Evolutionary conservation across 164 flowering plant species (phyloP), one percentile per base, ranked within the genome.

Genomic region (Magnolia changhungtana): DNA sequence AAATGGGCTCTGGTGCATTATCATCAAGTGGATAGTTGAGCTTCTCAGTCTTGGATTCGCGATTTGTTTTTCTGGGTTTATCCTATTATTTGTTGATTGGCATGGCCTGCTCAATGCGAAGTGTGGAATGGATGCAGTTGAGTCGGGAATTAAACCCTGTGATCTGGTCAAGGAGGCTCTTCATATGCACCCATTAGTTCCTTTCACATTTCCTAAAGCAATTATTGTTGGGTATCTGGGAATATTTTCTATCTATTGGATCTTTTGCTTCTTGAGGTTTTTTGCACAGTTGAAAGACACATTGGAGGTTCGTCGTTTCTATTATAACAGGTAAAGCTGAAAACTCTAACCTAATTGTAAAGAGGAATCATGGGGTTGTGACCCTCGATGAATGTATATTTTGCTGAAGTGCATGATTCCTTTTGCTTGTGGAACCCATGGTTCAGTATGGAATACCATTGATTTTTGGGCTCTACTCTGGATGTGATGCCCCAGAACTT

Each of bases 101-200:
- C 82, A 86, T 84, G 98, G 98, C 67, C 92, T 96, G 24, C 90
- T 88, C 67, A 94, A 92, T 82, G 97, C 94, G 18, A 94, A 94
- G 81, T 96, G 99, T 85, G 99, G 99, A 67, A 92, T 96, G 83
- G 95, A 91, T 83, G 99, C 99, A 8, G 95, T 94, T 78, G 98
- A 89, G 78, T 94, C 98, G 59, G 99, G 99, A 76, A 90, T 82
- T 66, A 92, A 89, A 82, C 97, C 95, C 4, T 96, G 99, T 78
- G 98, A 96, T 87, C 88, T 96, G 78, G 84, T 90, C 37, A 88
- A 90, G 79, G 98, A 94, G 83, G 98, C 98, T 74, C 84, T 96
- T 76, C 92, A 90, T 78, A 78, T 76, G 76, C 97, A 94, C 76
- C 99, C 99, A 45, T 82, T 96, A 77, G 88, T 88, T 37, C 99